phyloP scores from a whole-genome alignment of 768 basidiomycete species.

The Thelephora ganbajun region DNA sequence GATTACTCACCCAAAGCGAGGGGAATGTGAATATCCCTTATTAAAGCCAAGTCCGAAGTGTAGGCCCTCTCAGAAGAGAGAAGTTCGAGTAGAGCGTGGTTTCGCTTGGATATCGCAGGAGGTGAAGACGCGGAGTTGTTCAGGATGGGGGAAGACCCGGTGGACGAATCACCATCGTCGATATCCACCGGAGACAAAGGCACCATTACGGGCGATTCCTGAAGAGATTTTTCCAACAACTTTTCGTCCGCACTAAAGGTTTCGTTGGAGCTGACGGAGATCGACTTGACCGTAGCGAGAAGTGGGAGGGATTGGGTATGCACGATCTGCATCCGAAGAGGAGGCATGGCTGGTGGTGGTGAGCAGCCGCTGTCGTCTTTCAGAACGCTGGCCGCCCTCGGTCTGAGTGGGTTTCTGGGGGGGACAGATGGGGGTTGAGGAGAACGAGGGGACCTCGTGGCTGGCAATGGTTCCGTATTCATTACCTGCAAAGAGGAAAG shows the following conservation, averaged over 20 bases:
- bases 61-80: constrained; percentile 72
- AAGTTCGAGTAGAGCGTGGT: constrained; percentile 66
- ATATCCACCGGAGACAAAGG: background rate
- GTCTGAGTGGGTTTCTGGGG: too few species aligned
- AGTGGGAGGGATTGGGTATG: background rate
- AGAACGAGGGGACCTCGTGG: too few species aligned
- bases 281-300: background rate
- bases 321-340: background rate
- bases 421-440: too few species aligned
- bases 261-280: background rate
- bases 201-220: background rate
- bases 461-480: too few species aligned
- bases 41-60: constrained; percentile 68
- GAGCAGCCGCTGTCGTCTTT: background rate
- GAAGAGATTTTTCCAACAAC: background rate
- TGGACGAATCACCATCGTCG: constrained; percentile 3
- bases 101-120: constrained; percentile 46
- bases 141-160: background rate
- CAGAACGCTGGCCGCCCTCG: too few species aligned
- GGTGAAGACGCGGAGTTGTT: background rate
- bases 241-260: background rate
- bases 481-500: too few species aligned
- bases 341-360: background rate
- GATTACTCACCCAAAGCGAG: constrained; percentile 51
- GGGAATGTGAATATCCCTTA: constrained; percentile 68